Conservation (phyloP, 1,284 basidiomycete species). For the Apiotrichum akiyoshidainum region DNA sequence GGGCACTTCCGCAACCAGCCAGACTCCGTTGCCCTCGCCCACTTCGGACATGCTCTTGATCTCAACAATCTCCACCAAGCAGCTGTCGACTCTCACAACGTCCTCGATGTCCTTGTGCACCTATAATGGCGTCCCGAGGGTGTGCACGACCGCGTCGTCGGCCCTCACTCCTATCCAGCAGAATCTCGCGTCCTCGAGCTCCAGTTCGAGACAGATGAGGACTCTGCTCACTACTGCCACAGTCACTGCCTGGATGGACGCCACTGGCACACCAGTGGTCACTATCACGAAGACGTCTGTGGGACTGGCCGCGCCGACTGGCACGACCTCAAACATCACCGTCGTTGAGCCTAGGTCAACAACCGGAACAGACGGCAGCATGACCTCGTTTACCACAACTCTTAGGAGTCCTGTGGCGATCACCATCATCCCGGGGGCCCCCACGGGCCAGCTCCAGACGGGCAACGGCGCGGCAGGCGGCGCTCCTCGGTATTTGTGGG, state of each 20-base stretch:
- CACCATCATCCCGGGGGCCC: neutral
- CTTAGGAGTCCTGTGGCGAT: neutral
- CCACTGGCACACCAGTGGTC: neutral
- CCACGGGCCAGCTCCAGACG: neutral
- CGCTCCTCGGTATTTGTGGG: neutral
- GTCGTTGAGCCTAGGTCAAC: neutral
- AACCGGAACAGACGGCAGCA: neutral
- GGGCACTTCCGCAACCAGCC: too few relatives aligned
- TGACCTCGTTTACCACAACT: neutral
- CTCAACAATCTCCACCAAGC: too few relatives aligned
- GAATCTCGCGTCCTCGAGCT: neutral
- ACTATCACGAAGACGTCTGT: neutral
- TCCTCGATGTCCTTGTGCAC: too few relatives aligned
- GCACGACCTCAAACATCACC: neutral
- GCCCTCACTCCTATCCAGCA: too few relatives aligned
- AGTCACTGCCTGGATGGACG: neutral
- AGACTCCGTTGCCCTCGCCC: too few relatives aligned
- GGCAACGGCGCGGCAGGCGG: neutral
- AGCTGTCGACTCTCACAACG: too few relatives aligned
- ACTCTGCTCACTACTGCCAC: neutral
- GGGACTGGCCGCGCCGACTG: neutral
- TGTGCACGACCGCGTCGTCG: too few relatives aligned
- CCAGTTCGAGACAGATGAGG: neutral
- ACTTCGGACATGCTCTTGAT: too few relatives aligned
- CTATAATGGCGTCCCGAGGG: too few relatives aligned